Conservation (phyloP, 345 rosid species). For the Aquilaria sinensis region DNA sequence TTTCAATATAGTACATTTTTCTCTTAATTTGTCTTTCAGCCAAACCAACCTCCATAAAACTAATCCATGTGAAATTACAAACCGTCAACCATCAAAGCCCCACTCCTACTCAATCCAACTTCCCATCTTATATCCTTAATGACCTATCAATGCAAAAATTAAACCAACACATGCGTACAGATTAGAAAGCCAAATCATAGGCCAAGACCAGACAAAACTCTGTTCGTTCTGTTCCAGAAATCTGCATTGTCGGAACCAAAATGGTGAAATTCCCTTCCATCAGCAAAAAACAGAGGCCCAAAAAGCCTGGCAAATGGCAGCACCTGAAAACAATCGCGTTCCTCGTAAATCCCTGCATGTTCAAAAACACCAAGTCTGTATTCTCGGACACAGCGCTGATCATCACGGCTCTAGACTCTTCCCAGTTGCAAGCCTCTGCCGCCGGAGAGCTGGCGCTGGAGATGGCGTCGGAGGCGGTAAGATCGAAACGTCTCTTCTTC, state of each 20-base stretch:
- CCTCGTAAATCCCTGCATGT: background rate
- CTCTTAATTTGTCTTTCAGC: no score
- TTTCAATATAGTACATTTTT: no score
- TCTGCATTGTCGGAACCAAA: background rate
- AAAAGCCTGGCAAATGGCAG: constrained; percentile 9
- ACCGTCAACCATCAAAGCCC: no score
- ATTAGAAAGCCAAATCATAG: no score
- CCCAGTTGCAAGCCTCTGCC: background rate
- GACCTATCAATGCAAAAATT: background rate
- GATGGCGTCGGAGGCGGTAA: constrained; percentile 18
- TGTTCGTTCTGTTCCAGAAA: no score
- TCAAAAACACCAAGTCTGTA: constrained; percentile 2
- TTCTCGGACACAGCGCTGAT: constrained; percentile 6
- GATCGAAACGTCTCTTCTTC: constrained; percentile 29
- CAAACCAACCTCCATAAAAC: no score
- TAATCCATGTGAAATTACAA: no score
- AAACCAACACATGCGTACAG: background rate
- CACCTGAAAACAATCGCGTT: constrained; percentile 4
- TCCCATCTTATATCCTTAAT: background rate
- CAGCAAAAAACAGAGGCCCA: background rate
- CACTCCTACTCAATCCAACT: no score
- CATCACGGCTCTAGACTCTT: constrained; percentile 6
- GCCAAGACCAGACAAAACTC: no score
- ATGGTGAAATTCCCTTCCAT: constrained; percentile 10
- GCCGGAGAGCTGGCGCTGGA: background rate